Evolutionary conservation across 768 basidiomycete species (phyloP), one percentile per base, ranked within the genome.

Genomic region (Termitomyces eurrhizus): DNA sequence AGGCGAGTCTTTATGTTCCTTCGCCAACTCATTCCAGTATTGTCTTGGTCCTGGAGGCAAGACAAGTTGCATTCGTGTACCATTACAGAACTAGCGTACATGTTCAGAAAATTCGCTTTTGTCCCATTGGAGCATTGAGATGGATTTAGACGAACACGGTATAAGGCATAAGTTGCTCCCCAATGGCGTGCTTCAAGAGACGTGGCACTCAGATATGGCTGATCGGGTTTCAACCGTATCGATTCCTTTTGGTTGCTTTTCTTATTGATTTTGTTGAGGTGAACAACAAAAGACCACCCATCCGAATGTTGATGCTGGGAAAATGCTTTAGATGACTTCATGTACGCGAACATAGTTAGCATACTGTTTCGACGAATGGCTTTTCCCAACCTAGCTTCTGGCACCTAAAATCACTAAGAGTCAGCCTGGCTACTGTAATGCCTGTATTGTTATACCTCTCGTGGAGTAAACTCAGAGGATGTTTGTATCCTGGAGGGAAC

Each of bases 301-400:
- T 79, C 73, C 2, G 67, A 70, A 60, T 77, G 75, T 71, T 77
- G 76, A 60, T 78, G 75, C 83, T 89, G 66, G 26, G 60, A 65
- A 55, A 60, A 44, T 56, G 45, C 39, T 33, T 33, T 33, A 64
- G 46, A 35, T 48, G 21, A 63, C 54, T 48, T 51, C 36, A 59
- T 59, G 29, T 57, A 64, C 7, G 9, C 16, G 16, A 48, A 18
- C 8, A 59, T 26, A 52, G 58, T 44, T 66, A 72, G 68, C 75
- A 61, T 69, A 93, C 92, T 32, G 90, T 84, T 57, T 93, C 87
- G n/a, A 96, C 82, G 8, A 74, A 66, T 1, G 95, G 89, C 62
- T 88, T 88, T 60, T 94, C 92, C 93, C 93, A 96, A 2, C 90
- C 93, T 54, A 83, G 80, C 73, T 95, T 95, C 69, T 93, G 92